phyloP scores from a whole-genome alignment of 2,329 filamentous ascomycete species.

The Zelopaecilomyces penicillatus region DNA sequence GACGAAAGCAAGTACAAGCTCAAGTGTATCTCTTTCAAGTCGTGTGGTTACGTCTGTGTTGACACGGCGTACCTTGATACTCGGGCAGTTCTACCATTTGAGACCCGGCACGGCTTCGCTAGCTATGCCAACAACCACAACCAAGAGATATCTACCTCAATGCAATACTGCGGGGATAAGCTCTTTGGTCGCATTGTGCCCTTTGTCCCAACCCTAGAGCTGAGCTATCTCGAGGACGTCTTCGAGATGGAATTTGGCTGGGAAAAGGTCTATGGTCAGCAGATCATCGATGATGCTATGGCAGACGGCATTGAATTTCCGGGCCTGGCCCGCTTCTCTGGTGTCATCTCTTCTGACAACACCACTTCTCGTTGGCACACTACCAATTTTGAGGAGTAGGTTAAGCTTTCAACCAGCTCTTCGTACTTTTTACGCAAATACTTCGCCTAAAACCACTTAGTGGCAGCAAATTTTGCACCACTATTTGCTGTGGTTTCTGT shows the following conservation, averaged over 20 bases:
- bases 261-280: conserved; percentile 24
- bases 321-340: conserved; percentile 33
- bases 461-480: too few species aligned
- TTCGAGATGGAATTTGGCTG: conserved; percentile 31
- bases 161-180: conserved; percentile 29
- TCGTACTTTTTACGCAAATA: too few species aligned
- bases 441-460: too few species aligned
- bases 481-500: too few species aligned
- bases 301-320: conserved; percentile 27
- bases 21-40: conserved; percentile 42
- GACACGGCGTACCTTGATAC: conserved; percentile 27
- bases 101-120: not conserved
- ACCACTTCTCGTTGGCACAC: not conserved
- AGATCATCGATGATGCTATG: conserved; percentile 22
- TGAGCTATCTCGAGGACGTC: conserved; percentile 17
- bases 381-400: too few species aligned
- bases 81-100: conserved; percentile 21
- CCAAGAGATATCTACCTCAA: conserved; percentile 17
- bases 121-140: conserved; percentile 2
- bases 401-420: too few species aligned
- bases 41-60: conserved; percentile 52
- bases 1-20: conserved; percentile 24
- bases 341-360: conserved; percentile 17
- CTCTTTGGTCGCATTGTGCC: conserved; percentile 27
- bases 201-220: conserved; percentile 21